Percentiles rank a stretch among this genome's conserved stretches.
Evolutionary conservation across 176 grass and related monocot species (phyloP).

Genomic region (Tillandsia leiboldiana): DNA sequence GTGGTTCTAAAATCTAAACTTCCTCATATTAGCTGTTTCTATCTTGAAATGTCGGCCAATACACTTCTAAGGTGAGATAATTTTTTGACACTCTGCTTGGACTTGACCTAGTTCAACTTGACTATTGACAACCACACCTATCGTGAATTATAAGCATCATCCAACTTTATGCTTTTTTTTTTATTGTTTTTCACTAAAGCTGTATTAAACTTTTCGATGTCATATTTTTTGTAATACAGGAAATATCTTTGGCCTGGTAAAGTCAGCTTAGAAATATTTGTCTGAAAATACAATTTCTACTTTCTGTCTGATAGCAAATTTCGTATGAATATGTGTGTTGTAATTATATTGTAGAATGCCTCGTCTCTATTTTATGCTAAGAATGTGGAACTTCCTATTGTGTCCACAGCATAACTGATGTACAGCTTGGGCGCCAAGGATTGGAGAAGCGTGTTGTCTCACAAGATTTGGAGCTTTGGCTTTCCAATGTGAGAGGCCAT

Average conservation of each 20-base stretch:
- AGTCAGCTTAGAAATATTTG: not conserved
- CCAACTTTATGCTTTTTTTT: not conserved
- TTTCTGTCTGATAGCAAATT: not conserved
- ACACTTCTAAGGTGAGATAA: too few species aligned
- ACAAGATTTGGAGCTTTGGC: conserved; percentile 95
- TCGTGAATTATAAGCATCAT: too few species aligned
- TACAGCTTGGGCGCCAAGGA: conserved; percentile 66
- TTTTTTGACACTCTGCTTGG: too few species aligned
- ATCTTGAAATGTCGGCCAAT: too few species aligned
- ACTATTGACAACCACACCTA: too few species aligned
- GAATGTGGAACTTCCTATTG: conserved; percentile 8
- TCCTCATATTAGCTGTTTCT: too few species aligned
- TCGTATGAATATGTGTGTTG: not conserved
- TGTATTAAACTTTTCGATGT: not conserved
- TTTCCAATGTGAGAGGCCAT: conserved; percentile 61
- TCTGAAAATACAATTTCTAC: not conserved
- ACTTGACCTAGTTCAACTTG: too few species aligned
- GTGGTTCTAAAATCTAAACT: too few species aligned
- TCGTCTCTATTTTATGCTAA: not conserved
- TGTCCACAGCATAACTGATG: conserved; percentile 63
- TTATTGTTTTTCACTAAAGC: not conserved
- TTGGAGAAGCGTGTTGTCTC: conserved; percentile 93
- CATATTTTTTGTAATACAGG: not conserved
- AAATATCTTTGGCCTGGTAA: not conserved
- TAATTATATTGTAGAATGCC: not conserved